Base-by-base conservation (phyloP, 306 rosid species). In the Lathyrus tuberosus region DNA sequence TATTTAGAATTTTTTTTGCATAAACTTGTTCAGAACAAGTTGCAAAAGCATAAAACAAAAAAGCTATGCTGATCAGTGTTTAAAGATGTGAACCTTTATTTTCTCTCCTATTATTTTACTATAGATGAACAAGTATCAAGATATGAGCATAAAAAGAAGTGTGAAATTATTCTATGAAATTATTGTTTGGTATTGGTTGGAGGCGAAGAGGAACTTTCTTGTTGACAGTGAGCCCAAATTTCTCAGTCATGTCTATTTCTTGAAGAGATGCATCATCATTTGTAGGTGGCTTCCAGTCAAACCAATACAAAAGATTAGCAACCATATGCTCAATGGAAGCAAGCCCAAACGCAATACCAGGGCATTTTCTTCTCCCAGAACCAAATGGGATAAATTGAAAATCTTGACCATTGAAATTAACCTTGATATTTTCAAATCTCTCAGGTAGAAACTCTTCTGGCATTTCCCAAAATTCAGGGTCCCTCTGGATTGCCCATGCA, bases 401-500 rank as follows among this genome's bases (percentile, higher is more conserved):
- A 22, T 78, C 26, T 6, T 65, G 70, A 0, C 74, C 82, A 58
- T 58, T 72, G 24, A 72, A 48, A 67, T 71, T 35, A 16, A 70
- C 12, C 8, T 71, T n/a, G 10, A 9, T 57, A 7, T 30, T 56
- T 8, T 64, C 69, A 71, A 65, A 71, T 59, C 82, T 78, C 51
- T 78, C 78, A 0, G 78, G 78, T 37, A 78, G n/a, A 28, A 78
- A 72, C 7, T 65, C 77, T 37, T 71, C 65, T 7, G 77, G 74
- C 38, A 0, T 65, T 10, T 72, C 51, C 77, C 78, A 78, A 3
- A 65, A 57, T 17, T 47, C 22, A 14, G 73, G 82, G 59, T 78
- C 82, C 30, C 77, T 71, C 12, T 71, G 90, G 3, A 89, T 79
- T 2, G 82, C 74, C 80, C 83, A 86, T 6, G 49, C 75, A 8